These are phyloP conservation scores for Arachnomyces sp. DNA, from an alignment of 2,329 filamentous ascomycete genomes.

Conservation along the genomic window DNA sequence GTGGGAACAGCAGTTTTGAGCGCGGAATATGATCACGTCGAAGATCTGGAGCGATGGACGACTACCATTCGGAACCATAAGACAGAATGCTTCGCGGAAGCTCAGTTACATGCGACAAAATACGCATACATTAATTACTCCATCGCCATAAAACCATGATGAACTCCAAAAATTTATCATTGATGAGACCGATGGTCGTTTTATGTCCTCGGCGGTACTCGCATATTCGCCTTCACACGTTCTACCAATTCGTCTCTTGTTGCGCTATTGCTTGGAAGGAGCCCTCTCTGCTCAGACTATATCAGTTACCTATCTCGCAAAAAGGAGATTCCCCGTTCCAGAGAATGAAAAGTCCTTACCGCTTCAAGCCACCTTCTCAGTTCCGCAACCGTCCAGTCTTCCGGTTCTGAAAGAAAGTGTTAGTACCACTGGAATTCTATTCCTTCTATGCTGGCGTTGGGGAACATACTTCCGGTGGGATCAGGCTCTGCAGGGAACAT, in stretches of 20 bases:
- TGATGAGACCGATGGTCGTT: not conserved
- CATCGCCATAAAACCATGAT: too few species aligned
- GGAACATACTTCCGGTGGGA: constrained; percentile 63
- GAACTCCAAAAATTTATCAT: not conserved
- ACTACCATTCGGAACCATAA: constrained; percentile 3
- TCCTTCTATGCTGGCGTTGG: not conserved
- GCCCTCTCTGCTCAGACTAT: constrained; percentile 47
- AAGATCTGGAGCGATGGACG: too few species aligned
- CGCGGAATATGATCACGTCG: too few species aligned
- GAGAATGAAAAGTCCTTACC: constrained; percentile 51
- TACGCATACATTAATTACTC: too few species aligned
- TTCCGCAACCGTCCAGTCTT: constrained; percentile 71
- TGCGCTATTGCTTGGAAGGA: constrained; percentile 53
- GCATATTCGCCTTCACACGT: constrained; percentile 61
- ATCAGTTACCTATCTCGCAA: not conserved
- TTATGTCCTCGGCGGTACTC: constrained; percentile 31
- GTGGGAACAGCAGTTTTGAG: too few species aligned
- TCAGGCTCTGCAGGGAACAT: constrained; percentile 70
- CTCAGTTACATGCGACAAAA: not conserved
- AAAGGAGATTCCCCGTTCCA: too few species aligned
- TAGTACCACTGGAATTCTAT: not conserved
- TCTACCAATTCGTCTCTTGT: constrained; percentile 59
- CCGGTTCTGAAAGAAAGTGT: constrained; percentile 45
- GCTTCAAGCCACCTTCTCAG: constrained; percentile 71
- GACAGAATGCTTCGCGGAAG: not conserved